A percentile compares a stretch with the other conserved stretches of the same genome.
phyloP scores from a whole-genome alignment of 371 early-diverging fungal species.

The Parasitella parasitica region DNA sequence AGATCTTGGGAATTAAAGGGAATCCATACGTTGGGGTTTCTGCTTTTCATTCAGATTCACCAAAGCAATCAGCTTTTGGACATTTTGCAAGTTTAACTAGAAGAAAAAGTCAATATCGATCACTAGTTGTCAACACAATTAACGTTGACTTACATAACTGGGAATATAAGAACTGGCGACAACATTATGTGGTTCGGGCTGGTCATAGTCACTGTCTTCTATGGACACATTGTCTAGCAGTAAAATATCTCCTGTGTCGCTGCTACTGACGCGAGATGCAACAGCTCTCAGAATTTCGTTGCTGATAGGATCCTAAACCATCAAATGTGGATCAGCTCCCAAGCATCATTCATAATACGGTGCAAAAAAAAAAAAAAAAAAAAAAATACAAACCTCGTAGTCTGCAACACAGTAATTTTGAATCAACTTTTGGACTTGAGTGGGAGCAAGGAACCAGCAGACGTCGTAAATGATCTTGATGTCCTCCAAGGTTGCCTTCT shows the following conservation, averaged over 20 bases:
- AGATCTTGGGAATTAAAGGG: slow-evolving; percentile 6
- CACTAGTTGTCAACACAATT: too few relatives aligned
- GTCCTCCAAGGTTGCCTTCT: slow-evolving; percentile 88
- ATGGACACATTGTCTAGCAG: slow-evolving; percentile 83
- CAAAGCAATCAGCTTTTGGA: slow-evolving; percentile 25
- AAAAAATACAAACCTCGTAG: slow-evolving; percentile 57
- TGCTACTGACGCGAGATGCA: slow-evolving; percentile 77
- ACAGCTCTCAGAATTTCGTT: slow-evolving; percentile 89
- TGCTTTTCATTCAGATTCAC: slow-evolving; percentile 13
- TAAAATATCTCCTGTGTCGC: slow-evolving; percentile 84
- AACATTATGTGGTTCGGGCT: slow-evolving; percentile 59
- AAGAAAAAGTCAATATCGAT: not conserved
- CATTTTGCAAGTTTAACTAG: slow-evolving; percentile 21
- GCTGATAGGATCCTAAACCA: slow-evolving; percentile 14
- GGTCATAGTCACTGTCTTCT: slow-evolving; percentile 68
- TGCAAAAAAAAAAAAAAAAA: too few relatives aligned
- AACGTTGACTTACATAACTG: slow-evolving; percentile 22
- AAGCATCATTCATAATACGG: too few relatives aligned
- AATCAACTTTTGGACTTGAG: slow-evolving; percentile 94
- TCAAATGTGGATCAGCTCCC: too few relatives aligned
- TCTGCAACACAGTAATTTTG: slow-evolving; percentile 76
- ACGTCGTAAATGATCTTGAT: slow-evolving; percentile 95
- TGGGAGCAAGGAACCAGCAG: slow-evolving; percentile 90
- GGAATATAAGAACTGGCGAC: slow-evolving; percentile 61
- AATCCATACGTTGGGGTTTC: slow-evolving; percentile 30